A percentile compares a stretch with the other conserved stretches of the same genome.
phyloP scores from a whole-genome alignment of 208 protist genomes.

The Acanthamoeba quina region DNA sequence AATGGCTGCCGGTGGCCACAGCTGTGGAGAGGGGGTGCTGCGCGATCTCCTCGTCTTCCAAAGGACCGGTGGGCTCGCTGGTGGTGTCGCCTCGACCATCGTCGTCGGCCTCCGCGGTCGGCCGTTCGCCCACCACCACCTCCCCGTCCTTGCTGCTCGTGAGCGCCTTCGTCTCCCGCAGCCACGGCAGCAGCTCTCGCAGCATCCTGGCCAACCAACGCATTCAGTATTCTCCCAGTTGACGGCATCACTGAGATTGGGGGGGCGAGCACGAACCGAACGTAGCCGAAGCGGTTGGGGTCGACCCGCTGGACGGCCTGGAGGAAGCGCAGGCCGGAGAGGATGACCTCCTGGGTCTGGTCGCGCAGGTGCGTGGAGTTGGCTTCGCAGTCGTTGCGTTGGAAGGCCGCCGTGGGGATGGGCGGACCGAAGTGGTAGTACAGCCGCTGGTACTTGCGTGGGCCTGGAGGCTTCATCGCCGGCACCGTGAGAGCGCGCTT shows the following conservation, averaged over 20 bases:
- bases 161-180: background rate
- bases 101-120: background rate
- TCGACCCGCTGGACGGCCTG: constrained; percentile 14
- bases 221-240: background rate
- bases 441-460: constrained; percentile 27
- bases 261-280: background rate
- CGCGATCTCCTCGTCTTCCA: background rate
- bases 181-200: background rate
- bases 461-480: constrained; percentile 29
- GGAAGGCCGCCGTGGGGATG: background rate
- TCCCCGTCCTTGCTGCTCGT: background rate
- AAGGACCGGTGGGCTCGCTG: background rate
- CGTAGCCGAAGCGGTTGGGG: constrained; percentile 21
- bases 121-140: background rate
- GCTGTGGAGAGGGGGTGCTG: too few relatives aligned
- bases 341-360: background rate
- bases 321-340: background rate
- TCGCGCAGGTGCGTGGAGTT: background rate
- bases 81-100: background rate
- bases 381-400: constrained; percentile 1
- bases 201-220: background rate
- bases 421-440: constrained; percentile 39
- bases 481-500: constrained; percentile 24
- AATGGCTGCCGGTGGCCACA: too few relatives aligned
- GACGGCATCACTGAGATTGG: background rate